A percentile compares a stretch with the other conserved stretches of the same genome.
Conservation (phyloP, 2,329 filamentous ascomycete genomes). For the Penicillium sp. region DNA sequence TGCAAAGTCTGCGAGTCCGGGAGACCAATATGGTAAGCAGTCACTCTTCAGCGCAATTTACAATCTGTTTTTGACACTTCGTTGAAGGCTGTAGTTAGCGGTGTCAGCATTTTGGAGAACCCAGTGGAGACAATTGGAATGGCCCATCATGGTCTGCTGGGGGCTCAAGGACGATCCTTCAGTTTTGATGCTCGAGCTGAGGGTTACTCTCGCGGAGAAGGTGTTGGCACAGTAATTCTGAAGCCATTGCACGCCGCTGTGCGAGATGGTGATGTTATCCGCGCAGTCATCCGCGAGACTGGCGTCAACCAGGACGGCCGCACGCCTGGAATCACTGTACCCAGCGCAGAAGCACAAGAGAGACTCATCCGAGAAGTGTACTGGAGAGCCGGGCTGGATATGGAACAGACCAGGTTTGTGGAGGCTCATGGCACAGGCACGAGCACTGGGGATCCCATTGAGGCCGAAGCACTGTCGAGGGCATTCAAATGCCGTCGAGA, state of each 20-base stretch:
- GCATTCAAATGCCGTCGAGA: conserved; percentile 28
- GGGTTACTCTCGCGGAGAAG: conserved; percentile 41
- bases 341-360: conserved; percentile 41
- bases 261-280: conserved; percentile 37
- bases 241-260: conserved; percentile 35
- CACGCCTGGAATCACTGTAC: conserved; percentile 50
- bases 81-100: conserved; percentile 38
- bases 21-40: conserved; percentile 28
- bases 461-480: conserved; percentile 31
- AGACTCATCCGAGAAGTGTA: conserved; percentile 38
- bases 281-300: conserved; percentile 36
- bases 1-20: conserved; percentile 28
- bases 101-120: conserved; percentile 41
- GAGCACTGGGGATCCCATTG: conserved; percentile 37
- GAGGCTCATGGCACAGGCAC: conserved; percentile 40
- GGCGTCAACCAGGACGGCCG: conserved; percentile 34
- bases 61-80: not conserved
- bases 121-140: conserved; percentile 35
- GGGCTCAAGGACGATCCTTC: conserved; percentile 34
- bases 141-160: conserved; percentile 42
- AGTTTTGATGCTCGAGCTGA: conserved; percentile 37
- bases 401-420: conserved; percentile 28
- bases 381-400: conserved; percentile 27
- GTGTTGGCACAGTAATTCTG: conserved; percentile 35
- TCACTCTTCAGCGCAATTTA: not conserved